phyloP scores from a whole-genome alignment of 1,284 basidiomycete species.

The Boletus sp. region DNA sequence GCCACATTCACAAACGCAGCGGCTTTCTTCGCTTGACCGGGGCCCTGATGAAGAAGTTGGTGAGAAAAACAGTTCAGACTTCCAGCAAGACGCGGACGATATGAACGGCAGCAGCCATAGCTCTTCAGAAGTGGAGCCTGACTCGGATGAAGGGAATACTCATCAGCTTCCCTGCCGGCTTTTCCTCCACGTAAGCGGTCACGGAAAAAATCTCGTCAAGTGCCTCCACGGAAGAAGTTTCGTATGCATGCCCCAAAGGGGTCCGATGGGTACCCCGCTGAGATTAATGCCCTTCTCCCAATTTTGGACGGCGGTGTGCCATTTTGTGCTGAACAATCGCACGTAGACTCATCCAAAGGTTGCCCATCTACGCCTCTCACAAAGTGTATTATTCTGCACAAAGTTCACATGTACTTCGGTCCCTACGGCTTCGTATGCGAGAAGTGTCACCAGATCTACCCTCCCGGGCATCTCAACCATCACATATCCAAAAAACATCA shows the following conservation, averaged over 20 bases:
- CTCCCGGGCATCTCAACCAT: constrained; percentile 2
- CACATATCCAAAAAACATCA: constrained; percentile 7
- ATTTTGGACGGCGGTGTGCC: no score
- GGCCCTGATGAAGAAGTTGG: no score
- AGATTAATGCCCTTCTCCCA: neutral
- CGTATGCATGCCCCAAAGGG: neutral
- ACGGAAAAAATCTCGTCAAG: no score
- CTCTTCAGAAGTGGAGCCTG: no score
- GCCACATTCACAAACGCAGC: no score
- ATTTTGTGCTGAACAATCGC: neutral
- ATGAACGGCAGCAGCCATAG: no score
- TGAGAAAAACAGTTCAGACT: no score
- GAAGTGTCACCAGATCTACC: neutral
- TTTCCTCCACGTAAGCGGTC: no score
- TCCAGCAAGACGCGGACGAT: no score
- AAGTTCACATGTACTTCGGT: constrained; percentile 12
- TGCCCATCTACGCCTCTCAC: neutral
- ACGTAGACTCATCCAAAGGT: neutral
- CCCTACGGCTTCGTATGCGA: neutral
- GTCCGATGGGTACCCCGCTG: neutral
- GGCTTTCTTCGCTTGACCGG: no score
- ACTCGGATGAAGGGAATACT: no score
- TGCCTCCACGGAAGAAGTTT: neutral
- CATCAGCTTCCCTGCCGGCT: no score
- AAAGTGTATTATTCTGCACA: neutral